phyloP scores from a whole-genome alignment of 176 grass and related monocot species.

The Elymus sibiricus region DNA sequence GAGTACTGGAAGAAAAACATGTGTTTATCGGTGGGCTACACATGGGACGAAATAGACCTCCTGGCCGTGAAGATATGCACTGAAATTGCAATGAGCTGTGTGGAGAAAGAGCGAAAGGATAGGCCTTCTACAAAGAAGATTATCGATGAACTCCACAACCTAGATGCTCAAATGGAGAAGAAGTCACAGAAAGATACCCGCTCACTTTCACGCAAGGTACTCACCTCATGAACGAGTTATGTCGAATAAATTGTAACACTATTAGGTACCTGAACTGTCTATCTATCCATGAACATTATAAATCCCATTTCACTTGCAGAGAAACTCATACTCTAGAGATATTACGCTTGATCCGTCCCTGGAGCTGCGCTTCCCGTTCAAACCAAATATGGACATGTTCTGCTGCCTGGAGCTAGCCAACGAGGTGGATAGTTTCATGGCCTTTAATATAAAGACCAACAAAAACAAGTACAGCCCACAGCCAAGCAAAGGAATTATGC shows the following conservation, averaged over 20 bases:
- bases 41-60: too few species aligned
- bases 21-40: too few species aligned
- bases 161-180: too few species aligned
- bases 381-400: neutral
- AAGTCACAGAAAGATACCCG: neutral
- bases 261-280: too few species aligned
- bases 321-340: neutral
- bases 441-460: conserved; percentile 1
- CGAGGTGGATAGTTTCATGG: neutral
- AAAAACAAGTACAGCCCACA: neutral
- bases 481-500: neutral
- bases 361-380: neutral
- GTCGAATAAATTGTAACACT: too few species aligned
- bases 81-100: too few species aligned
- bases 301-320: neutral
- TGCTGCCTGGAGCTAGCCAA: neutral
- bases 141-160: too few species aligned
- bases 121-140: too few species aligned
- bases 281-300: neutral
- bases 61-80: too few species aligned
- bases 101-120: too few species aligned
- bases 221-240: too few species aligned
- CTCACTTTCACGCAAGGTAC: neutral
- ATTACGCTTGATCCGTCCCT: neutral
- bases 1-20: too few species aligned